These are phyloP conservation scores for Rhizopus microsporus DNA, from an alignment of 371 early-diverging fungal species.

Conservation along the genomic window DNA sequence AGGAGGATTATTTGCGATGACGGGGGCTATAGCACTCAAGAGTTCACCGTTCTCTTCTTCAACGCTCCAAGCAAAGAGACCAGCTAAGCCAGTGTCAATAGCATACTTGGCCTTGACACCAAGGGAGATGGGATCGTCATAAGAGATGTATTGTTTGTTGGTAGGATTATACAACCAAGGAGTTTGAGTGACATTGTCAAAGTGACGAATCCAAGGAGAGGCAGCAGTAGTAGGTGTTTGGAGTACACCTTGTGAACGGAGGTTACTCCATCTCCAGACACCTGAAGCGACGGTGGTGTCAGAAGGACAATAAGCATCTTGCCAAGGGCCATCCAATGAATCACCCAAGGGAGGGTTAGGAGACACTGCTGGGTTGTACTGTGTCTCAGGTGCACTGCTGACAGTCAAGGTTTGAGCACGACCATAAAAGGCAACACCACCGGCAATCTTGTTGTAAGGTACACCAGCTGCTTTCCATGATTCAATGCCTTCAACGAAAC, in stretches of 20 bases:
- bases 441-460: conserved; percentile 58
- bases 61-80: conserved; percentile 65
- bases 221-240: conserved; percentile 49
- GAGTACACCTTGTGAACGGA: conserved; percentile 65
- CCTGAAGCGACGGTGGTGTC: conserved; percentile 51
- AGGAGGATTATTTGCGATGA: conserved; percentile 13
- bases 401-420: conserved; percentile 41
- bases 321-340: conserved; percentile 54
- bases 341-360: conserved; percentile 49
- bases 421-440: conserved; percentile 67
- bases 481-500: conserved; percentile 55
- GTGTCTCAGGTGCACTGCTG: conserved; percentile 24
- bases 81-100: conserved; percentile 47
- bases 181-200: conserved; percentile 58
- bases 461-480: conserved; percentile 62
- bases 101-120: conserved; percentile 57
- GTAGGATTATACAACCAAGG: conserved; percentile 69
- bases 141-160: conserved; percentile 60
- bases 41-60: conserved; percentile 59
- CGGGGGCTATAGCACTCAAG: conserved; percentile 35
- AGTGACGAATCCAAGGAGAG: conserved; percentile 65
- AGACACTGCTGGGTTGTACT: conserved; percentile 39
- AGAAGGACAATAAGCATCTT: conserved; percentile 48
- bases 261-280: conserved; percentile 66
- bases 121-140: conserved; percentile 64